Evolutionary conservation across 257 asterid genomes (phyloP), one percentile per base, ranked within the genome.

Genomic region (Nicotiana attenuata): DNA sequence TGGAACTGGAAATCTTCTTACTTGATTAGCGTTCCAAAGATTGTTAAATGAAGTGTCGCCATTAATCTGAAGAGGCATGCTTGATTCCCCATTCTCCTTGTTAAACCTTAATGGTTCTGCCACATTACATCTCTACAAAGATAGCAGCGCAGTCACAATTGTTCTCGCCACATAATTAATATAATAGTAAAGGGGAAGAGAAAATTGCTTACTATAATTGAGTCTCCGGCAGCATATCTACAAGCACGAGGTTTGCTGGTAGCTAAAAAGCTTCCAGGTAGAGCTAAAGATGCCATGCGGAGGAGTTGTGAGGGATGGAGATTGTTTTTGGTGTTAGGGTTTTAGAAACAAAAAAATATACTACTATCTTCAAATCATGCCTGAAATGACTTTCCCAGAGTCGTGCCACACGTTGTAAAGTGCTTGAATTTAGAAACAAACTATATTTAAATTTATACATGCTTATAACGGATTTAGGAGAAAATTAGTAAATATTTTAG

Each of bases 31-130:
- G 67, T 90, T 81, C 84, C 88, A 38, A 85, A 93, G 85, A 87
- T 89, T 87, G 9, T 94, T 93, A 82, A 92, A 83, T 64, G 90
- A 66, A 35, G 83, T 57, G 26, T 89, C 87, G 19, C 86, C 84
- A 83, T 85, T 85, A 57, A 76, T 82, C 64, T 83, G 14, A 65
- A 78, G 26, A 10, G 91, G 87, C 57, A 82, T 29, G 60, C 22
- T 11, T 64, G 90, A 88, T 75, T 65, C 88, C 3, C 94, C 97
- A 81, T 90, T 92, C 65, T 86, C 90, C 87, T 83, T 93, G 87
- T 3, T 73, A 73, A 84, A 89, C 86, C 88, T 93, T 87, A 92
- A 65, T 6, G 94, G 87, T 85, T 94, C 97, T 66, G 92, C 84
- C n/a, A 87, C 87, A 82, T 84, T 86, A 66, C 97, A 93, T 83